Conservation (phyloP, 768 basidiomycete species). For the Lepiota brunneoincarnata region DNA sequence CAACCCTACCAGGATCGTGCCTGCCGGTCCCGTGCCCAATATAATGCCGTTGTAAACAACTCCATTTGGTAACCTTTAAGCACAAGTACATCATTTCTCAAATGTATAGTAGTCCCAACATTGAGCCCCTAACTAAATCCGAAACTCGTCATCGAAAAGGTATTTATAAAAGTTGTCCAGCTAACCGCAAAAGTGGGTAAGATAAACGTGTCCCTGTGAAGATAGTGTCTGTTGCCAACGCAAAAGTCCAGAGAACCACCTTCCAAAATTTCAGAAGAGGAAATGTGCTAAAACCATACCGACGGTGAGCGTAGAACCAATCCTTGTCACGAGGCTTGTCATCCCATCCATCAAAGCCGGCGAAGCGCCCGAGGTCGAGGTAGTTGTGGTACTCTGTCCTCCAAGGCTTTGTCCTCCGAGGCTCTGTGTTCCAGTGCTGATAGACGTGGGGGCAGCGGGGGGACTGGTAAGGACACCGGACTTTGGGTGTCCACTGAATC, state of each 20-base stretch:
- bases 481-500: too few species aligned
- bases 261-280: not conserved
- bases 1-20: slow-evolving; percentile 77
- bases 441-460: too few species aligned
- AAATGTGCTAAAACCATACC: slow-evolving; percentile 1
- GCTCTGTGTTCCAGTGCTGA: too few species aligned
- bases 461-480: too few species aligned
- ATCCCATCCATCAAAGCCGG: not conserved
- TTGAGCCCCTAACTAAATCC: too few species aligned
- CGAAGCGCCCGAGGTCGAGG: not conserved
- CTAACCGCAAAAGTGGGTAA: not conserved
- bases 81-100: not conserved
- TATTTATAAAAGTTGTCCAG: too few species aligned
- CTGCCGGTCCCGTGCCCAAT: slow-evolving; percentile 68
- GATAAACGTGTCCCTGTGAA: not conserved
- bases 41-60: slow-evolving; percentile 54
- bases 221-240: not conserved
- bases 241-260: not conserved
- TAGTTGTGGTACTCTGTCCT: not conserved
- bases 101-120: not conserved
- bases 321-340: not conserved
- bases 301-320: not conserved
- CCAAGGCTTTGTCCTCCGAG: too few species aligned
- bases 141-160: too few species aligned
- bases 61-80: not conserved